phyloP scores from a whole-genome alignment of 1,139 yeast genomes.

The Blastobotrys proliferans region DNA sequence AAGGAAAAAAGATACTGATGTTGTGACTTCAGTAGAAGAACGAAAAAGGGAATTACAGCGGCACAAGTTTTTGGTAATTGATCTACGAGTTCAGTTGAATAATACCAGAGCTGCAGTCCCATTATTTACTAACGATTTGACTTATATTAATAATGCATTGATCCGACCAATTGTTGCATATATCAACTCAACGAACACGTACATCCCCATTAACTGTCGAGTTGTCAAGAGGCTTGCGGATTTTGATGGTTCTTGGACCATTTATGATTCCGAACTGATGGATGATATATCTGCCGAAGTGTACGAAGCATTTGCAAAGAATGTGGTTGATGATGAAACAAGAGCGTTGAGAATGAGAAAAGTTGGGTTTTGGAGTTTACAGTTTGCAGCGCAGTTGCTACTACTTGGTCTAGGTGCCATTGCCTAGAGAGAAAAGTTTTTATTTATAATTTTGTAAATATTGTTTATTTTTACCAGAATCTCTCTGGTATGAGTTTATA shows the following conservation, averaged over 20 bases:
- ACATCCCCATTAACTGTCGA: slow-evolving; percentile 81
- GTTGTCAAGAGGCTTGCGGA: slow-evolving; percentile 76
- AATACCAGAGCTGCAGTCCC: slow-evolving; percentile 90
- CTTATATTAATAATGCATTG: slow-evolving; percentile 85
- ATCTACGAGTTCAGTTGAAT: slow-evolving; percentile 69
- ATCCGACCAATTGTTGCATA: slow-evolving; percentile 94
- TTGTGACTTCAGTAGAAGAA: slow-evolving; percentile 32
- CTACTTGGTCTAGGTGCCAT: slow-evolving; percentile 74
- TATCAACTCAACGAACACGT: slow-evolving; percentile 83
- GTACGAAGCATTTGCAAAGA: slow-evolving; percentile 83
- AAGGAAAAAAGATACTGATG: slow-evolving; percentile 12
- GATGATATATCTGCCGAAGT: slow-evolving; percentile 87
- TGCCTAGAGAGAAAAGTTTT: slow-evolving; percentile 27
- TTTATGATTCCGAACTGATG: slow-evolving; percentile 86
- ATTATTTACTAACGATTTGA: slow-evolving; percentile 73
- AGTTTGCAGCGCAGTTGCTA: slow-evolving; percentile 72
- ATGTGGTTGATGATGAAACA: slow-evolving; percentile 82
- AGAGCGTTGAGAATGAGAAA: slow-evolving; percentile 68
- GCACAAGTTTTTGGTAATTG: slow-evolving; percentile 64
- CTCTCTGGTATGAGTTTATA: neutral
- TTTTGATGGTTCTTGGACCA: slow-evolving; percentile 95
- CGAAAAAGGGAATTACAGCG: slow-evolving; percentile 31
- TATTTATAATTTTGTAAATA: neutral
- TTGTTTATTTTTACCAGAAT: slow-evolving; percentile 1
- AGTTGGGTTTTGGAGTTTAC: slow-evolving; percentile 92